Base-by-base conservation (phyloP, 192 early-diverging fungal species). In the Spinellus fusiger region DNA sequence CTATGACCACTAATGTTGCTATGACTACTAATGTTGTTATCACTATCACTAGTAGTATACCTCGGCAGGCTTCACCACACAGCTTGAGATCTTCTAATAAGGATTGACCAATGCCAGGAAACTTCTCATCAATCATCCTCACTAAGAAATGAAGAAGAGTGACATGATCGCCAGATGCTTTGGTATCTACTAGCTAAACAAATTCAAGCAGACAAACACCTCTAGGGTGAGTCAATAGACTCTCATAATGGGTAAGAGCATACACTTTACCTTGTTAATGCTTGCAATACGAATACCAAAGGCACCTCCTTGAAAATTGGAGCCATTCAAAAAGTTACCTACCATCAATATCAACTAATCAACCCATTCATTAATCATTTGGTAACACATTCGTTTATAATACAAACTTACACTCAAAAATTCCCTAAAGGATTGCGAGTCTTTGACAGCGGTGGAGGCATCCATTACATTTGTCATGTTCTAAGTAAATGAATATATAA, bases 241-340 rank as follows among this genome's bases (percentile, higher is more conserved):
- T 5, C 25, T 35, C 26, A 31, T 20, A 34, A 32, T 61, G 27
- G 12, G 4, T 5, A 31, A 9, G 32, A 16, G 26, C 26, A 26
- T 12, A 12, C 13, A 44, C 40, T 13, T 27, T 57, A 81, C 79
- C 69, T 89, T 89, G 59, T 93, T 93, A n/a, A 93, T 86, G 78
- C 89, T 89, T 4, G 81, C 78, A 68, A 91, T 88, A 70, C 84
- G 88, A 61, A 92, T 87, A 18, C 91, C 91, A 74, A 87, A 92
- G 0, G 91, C 91, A 8, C 89, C 90, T 29, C 91, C 91, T 49
- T 89, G 84, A 69, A 88, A 84, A 5, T 83, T 82, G 0, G 77
- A 76, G 1, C 88, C 85, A 59, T 93, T 93, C 84, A 93, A 88
- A 73, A 82, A 93, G 73, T 93, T 93, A 48, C 90, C 90, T 20